Base-by-base conservation (phyloP, 495 filamentous ascomycete genomes). In the Xanthoparmelia taractica region DNA sequence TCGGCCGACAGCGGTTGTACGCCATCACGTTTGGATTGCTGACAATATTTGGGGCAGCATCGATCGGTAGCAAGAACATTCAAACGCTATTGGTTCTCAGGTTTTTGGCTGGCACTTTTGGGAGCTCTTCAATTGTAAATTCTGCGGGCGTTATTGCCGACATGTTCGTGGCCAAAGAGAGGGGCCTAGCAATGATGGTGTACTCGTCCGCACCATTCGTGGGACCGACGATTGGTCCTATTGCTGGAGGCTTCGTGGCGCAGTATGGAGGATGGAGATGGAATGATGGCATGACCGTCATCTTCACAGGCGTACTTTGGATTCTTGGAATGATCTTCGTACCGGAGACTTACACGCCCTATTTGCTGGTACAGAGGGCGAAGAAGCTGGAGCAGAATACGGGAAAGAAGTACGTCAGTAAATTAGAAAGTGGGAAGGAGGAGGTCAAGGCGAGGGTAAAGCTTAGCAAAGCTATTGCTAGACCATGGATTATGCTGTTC, bases 261-360 rank as follows among this genome's bases (percentile, higher is more conserved):
- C 64, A 73, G 47, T 67, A 58, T 25, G 68, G 63, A 50, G 82
- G 82, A 33, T 84, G 82, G 80, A 70, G 77, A 63, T 82, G 80
- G 80, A 73, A 82, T 25, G 72, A 81, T 64, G 80, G 80, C 34
- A 79, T 89, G 63, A 66, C 31, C 25, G 69, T 25, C 66, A 75
- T 61, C 23, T 65, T 87, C 37, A 68, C 82, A 43, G 79, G 76
- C 33, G 65, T 80, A 60, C 76, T 84, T 47, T 87, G 82, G 76
- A 65, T 86, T 48, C 62, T 85, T 40, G 84, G 88, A 68, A 80
- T 80, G 36, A 84, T 87, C 72, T 85, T 84, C 36, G 81, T 88
- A 1, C 84, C 84, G 38, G 86, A 88, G 68, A 89, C 86, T 0
- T 89, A 89, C 68, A 80, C 84, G 0, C 86, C 86, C 4, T 85